Conservation (phyloP, 108 stramenopile species). For the Cyclotella choctawhatcheeana region DNA sequence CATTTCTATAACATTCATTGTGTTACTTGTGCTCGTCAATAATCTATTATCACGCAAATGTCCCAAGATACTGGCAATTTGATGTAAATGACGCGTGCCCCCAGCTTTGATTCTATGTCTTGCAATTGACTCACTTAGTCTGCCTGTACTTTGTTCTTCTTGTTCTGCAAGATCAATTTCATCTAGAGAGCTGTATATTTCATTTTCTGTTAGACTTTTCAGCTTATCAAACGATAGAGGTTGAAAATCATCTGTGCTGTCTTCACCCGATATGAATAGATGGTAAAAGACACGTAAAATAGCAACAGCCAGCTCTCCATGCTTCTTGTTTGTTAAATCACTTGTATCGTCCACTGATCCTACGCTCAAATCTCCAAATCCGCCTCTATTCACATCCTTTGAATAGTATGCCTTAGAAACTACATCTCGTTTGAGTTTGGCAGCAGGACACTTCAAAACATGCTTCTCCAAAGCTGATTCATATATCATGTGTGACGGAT, state of each 20-base stretch:
- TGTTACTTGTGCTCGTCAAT: no score
- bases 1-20: slow-evolving; percentile 64
- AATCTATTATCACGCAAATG: slow-evolving; percentile 59
- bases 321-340: not conserved
- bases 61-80: slow-evolving; percentile 79
- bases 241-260: not conserved
- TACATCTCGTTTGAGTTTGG: slow-evolving; percentile 53
- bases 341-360: not conserved
- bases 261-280: slow-evolving; percentile 42
- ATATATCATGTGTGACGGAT: slow-evolving; percentile 80
- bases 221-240: slow-evolving; percentile 22
- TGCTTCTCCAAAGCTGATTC: slow-evolving; percentile 68
- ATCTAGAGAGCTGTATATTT: slow-evolving; percentile 65
- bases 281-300: slow-evolving; percentile 63
- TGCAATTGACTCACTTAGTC: slow-evolving; percentile 39
- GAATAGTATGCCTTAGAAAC: slow-evolving; percentile 50
- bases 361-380: slow-evolving; percentile 54
- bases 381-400: slow-evolving; percentile 71
- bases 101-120: slow-evolving; percentile 69
- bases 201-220: slow-evolving; percentile 40
- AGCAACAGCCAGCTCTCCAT: slow-evolving; percentile 55
- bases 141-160: slow-evolving; percentile 6
- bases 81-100: slow-evolving; percentile 70
- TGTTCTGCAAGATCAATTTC: slow-evolving; percentile 51
- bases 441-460: slow-evolving; percentile 68